phyloP scores from a whole-genome alignment of 139 green algal genomes.

The Pleodorina starrii region DNA sequence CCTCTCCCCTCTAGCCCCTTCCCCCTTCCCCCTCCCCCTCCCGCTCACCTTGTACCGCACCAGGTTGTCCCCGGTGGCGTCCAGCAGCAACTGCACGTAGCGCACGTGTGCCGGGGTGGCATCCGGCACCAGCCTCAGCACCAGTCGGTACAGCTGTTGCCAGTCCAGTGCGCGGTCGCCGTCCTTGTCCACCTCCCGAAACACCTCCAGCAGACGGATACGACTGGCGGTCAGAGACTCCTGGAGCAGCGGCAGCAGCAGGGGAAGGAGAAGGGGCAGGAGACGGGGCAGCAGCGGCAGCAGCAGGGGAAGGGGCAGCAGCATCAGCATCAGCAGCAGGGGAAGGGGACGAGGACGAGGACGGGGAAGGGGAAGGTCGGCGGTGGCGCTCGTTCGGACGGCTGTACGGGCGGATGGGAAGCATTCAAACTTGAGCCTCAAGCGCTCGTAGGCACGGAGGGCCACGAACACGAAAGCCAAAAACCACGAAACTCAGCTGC shows the following conservation, averaged over 20 bases:
- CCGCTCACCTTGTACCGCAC: slow-evolving; percentile 37
- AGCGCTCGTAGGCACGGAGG: too few species aligned
- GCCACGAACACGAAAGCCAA: too few species aligned
- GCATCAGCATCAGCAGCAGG: too few species aligned
- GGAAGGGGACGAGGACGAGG: too few species aligned
- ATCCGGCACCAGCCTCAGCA: slow-evolving; percentile 56
- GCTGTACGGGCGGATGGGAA: too few species aligned
- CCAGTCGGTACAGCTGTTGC: slow-evolving; percentile 54
- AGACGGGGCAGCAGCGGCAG: too few species aligned
- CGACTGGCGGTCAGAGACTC: slow-evolving; percentile 41
- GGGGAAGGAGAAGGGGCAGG: not conserved
- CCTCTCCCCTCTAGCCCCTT: too few species aligned
- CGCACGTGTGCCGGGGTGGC: slow-evolving; percentile 56
- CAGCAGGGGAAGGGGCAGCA: too few species aligned
- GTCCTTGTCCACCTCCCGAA: slow-evolving; percentile 61
- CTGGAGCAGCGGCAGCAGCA: slow-evolving; percentile 1
- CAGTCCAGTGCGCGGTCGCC: slow-evolving; percentile 37
- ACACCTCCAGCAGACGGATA: slow-evolving; percentile 64
- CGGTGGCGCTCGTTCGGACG: too few species aligned
- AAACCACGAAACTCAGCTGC: too few species aligned
- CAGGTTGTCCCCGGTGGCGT: slow-evolving; percentile 50
- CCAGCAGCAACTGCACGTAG: slow-evolving; percentile 64
- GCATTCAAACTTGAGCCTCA: too few species aligned
- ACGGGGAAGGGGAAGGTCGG: too few species aligned
- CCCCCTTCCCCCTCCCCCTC: not conserved